Conservation (phyloP, 148 eudicot species). For the Agrostemma githago region DNA sequence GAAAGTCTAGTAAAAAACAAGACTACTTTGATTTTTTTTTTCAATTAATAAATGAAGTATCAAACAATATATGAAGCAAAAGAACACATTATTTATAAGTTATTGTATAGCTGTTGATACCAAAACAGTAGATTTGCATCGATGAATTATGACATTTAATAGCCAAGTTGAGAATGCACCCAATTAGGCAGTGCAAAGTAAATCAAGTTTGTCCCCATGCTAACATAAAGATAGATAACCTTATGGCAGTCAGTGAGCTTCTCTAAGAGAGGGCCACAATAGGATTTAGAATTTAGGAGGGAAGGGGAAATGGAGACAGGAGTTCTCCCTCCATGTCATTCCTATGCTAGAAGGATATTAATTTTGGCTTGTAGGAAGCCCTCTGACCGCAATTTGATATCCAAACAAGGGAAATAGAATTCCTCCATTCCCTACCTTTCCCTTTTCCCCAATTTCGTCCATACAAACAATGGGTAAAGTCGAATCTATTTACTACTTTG, state of each 20-base stretch:
- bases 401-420: too few relatives aligned
- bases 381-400: too few relatives aligned
- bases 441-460: too few relatives aligned
- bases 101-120: neutral
- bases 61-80: neutral
- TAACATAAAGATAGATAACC: neutral
- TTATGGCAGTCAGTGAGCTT: neutral
- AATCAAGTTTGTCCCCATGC: neutral
- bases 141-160: neutral
- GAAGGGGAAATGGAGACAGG: neutral
- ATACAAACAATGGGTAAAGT: too few relatives aligned
- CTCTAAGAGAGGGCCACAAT: neutral
- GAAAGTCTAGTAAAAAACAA: conserved; percentile 5
- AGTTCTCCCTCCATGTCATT: too few relatives aligned
- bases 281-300: neutral
- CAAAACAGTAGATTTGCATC: neutral
- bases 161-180: neutral
- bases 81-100: neutral
- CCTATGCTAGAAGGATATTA: too few relatives aligned
- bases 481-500: too few relatives aligned
- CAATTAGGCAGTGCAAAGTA: neutral
- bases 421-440: too few relatives aligned
- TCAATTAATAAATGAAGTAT: neutral
- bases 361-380: too few relatives aligned
- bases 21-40: neutral